A percentile compares a stretch with the other conserved stretches of the same genome.
These are phyloP conservation scores for Cynanchum wilfordii DNA, from an alignment of 257 asterid genomes.

Conservation along the genomic window DNA sequence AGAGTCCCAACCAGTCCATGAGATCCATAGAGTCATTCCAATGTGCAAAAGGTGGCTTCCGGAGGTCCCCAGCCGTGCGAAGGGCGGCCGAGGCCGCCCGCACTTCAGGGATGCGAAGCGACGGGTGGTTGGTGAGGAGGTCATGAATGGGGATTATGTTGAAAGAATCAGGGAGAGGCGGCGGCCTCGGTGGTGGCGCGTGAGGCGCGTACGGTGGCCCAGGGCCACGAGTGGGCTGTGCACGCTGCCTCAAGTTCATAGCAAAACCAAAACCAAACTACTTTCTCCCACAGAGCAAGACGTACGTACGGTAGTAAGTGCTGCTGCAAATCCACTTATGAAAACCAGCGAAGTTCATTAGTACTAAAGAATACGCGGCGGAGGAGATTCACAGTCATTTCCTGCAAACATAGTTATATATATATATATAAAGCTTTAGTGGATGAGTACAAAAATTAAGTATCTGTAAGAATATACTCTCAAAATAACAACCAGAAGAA, in stretches of 20 bases:
- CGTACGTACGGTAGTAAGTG: too few relatives aligned
- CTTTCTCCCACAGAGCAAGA: too few relatives aligned
- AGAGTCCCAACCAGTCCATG: constrained; percentile 86
- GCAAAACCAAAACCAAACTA: too few relatives aligned
- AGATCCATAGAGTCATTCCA: constrained; percentile 70
- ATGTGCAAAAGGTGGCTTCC: constrained; percentile 56
- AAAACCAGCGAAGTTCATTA: too few relatives aligned
- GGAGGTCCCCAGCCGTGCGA: constrained; percentile 61
- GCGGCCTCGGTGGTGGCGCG: constrained; percentile 28
- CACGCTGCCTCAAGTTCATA: constrained; percentile 57
- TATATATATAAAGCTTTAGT: too few relatives aligned
- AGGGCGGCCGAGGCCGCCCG: constrained; percentile 82
- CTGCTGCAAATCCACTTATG: too few relatives aligned
- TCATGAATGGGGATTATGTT: constrained; percentile 80
- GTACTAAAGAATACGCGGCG: too few relatives aligned
- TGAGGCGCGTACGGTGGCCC: constrained; percentile 37
- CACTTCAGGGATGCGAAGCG: constrained; percentile 71
- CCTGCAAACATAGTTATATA: too few relatives aligned
- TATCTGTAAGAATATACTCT: too few relatives aligned
- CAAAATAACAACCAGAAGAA: too few relatives aligned
- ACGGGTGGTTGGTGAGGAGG: constrained; percentile 71
- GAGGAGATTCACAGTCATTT: too few relatives aligned
- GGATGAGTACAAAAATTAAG: too few relatives aligned
- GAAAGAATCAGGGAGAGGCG: constrained; percentile 32
- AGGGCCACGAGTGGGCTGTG: constrained; percentile 45